Conservation (phyloP, 768 basidiomycete genomes). For the Kwoniella shandongensis region DNA sequence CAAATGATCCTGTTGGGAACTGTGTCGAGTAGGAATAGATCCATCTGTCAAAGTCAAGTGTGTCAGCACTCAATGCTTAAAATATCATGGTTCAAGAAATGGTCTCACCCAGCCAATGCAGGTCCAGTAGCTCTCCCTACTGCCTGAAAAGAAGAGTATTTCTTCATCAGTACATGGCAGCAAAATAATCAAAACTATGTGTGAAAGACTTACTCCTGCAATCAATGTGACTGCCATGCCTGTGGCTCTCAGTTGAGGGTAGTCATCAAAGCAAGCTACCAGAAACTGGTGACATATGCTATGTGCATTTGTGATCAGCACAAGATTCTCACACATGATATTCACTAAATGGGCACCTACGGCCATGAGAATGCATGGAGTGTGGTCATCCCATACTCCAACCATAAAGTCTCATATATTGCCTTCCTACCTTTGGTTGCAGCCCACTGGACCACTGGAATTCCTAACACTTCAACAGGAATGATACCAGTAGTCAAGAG, state of each 20-base stretch:
- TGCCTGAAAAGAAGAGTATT: too few relatives aligned
- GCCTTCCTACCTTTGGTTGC: slow-evolving; percentile 16
- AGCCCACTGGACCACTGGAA: slow-evolving; percentile 30
- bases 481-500: slow-evolving; percentile 14
- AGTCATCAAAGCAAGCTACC: slow-evolving; percentile 30
- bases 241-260: slow-evolving; percentile 35
- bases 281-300: slow-evolving; percentile 1
- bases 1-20: slow-evolving; percentile 24
- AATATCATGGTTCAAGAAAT: slow-evolving; percentile 19
- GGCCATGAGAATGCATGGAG: slow-evolving; percentile 11
- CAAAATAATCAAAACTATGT: too few relatives aligned
- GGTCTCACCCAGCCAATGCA: too few relatives aligned
- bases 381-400: background rate
- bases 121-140: too few relatives aligned
- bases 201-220: slow-evolving; percentile 23
- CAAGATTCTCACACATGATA: background rate
- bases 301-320: too few relatives aligned
- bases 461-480: slow-evolving; percentile 22
- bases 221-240: slow-evolving; percentile 36
- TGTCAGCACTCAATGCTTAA: background rate
- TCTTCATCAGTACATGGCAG: too few relatives aligned
- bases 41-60: slow-evolving; percentile 17
- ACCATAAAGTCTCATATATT: slow-evolving; percentile 16
- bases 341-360: background rate
- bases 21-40: slow-evolving; percentile 40